Base-by-base conservation (phyloP, 163 green algal species). In the Picocystis sp. region DNA sequence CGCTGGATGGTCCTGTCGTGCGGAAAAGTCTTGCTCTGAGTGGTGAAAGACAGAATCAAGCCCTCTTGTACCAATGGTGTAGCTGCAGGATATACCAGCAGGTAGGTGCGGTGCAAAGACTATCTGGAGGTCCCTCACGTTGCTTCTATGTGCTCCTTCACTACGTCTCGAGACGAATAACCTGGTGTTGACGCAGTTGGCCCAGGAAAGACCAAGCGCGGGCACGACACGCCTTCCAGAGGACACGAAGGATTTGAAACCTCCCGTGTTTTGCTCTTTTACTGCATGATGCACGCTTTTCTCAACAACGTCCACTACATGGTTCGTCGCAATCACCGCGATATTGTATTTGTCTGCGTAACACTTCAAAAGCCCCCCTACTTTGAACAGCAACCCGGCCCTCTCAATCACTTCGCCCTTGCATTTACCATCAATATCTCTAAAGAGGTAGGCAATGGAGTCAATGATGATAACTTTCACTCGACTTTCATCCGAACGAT, bases 391-490 rank as follows among this genome's bases (percentile, higher is more conserved):
- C 47, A 67, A 44, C 43, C 60, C 49, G 2, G 72, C 56, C 14
- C 77, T 57, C 21, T 58, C 22, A 10, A 22, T 23, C 22, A 70
- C 33, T 11, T 65, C 64, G 29, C 47, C 43, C 41, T 57, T 67
- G 21, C 52, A 48, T 13, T 57, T 43, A 25, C 62, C 58, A 12
- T 55, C 61, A 10, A 66, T 35, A 22, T 86, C 75, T 0, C 78
- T 61, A 22, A 83, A 78, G 10, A 85, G 33, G 41, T 67, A 52
- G 3, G 76, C 81, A n/a, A 90, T 57, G 1, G 80, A 91, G 61
- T 90, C 80, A 22, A 90, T 64, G 11, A 91, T 66, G 11, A 90
- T 25, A 25, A 89, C 54, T 5, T 71, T 67, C 42, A 91, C 50
- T 23, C 17, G 11, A 33, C 47, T 24, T 53, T 25, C 47, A 5